Percentiles rank a stretch among this genome's conserved stretches.
These are phyloP conservation scores for Amphirosellinia nigrospora DNA, from an alignment of 495 filamentous ascomycete genomes.

Conservation along the genomic window DNA sequence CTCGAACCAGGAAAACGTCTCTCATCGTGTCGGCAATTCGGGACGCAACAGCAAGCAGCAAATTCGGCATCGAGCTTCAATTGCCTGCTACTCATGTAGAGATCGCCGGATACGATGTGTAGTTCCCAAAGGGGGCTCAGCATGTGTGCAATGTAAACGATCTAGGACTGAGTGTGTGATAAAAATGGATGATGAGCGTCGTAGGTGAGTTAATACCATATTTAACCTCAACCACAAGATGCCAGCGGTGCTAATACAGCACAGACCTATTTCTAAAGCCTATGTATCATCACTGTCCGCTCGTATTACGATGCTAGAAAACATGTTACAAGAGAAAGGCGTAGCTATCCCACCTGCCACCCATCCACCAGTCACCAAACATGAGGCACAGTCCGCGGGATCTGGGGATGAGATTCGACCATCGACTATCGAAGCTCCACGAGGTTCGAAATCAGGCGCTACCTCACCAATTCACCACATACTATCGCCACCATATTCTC, in stretches of 20 bases:
- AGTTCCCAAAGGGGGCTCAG: constrained; percentile 56
- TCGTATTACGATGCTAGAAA: constrained; percentile 56
- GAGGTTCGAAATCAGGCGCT: constrained; percentile 26
- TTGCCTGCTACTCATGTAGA: constrained; percentile 52
- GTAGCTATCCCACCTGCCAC: constrained; percentile 55
- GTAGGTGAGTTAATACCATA: constrained; percentile 45
- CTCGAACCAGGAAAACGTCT: constrained; percentile 37
- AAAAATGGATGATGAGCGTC: constrained; percentile 62
- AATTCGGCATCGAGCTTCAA: constrained; percentile 46
- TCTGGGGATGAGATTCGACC: constrained; percentile 20
- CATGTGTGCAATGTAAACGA: constrained; percentile 59
- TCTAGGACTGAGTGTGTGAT: constrained; percentile 59
- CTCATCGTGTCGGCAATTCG: constrained; percentile 31
- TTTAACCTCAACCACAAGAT: not conserved
- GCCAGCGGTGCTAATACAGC: constrained; percentile 6
- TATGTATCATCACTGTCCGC: constrained; percentile 62
- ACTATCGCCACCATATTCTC: constrained; percentile 38
- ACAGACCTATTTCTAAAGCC: constrained; percentile 60
- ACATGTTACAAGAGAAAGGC: constrained; percentile 55
- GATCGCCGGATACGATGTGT: constrained; percentile 63
- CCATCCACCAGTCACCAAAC: constrained; percentile 59
- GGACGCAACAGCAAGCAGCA: constrained; percentile 41
- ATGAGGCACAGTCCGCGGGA: constrained; percentile 40
- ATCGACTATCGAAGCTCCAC: constrained; percentile 18
- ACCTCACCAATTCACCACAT: constrained; percentile 31